phyloP scores from a whole-genome alignment of 2,329 filamentous ascomycete genomes.

The Claviceps pazoutovae region DNA sequence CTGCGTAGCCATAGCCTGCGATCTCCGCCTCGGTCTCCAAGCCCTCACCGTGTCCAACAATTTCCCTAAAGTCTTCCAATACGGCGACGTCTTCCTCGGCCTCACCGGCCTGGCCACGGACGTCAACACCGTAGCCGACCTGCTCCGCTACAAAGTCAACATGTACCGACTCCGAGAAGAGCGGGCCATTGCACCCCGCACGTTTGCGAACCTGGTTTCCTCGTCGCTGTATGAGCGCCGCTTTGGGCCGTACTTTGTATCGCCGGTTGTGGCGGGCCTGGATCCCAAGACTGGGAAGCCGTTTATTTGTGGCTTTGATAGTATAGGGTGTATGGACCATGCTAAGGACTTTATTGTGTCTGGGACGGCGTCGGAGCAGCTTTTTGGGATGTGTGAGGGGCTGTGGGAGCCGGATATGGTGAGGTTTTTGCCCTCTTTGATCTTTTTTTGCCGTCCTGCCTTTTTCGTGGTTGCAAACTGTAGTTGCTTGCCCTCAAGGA shows the following conservation, averaged over 20 bases:
- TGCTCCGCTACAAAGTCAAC: constrained; percentile 99
- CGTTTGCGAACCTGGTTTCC: constrained; percentile 90
- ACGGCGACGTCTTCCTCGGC: constrained; percentile 88
- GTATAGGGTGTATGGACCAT: constrained; percentile 98
- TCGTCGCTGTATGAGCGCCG: constrained; percentile 85
- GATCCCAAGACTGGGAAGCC: constrained; percentile 89
- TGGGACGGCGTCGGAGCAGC: constrained; percentile 89
- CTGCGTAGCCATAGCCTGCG: constrained; percentile 98
- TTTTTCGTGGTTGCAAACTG: background rate
- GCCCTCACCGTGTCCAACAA: constrained; percentile 97
- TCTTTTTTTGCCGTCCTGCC: background rate
- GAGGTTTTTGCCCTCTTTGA: constrained; percentile 17
- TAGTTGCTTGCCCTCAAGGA: no score
- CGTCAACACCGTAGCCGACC: constrained; percentile 83
- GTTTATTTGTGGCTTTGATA: constrained; percentile 98
- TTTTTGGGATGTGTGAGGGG: constrained; percentile 97
- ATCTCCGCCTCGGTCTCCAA: constrained; percentile 93
- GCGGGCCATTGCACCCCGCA: constrained; percentile 85
- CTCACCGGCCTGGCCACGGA: constrained; percentile 94
- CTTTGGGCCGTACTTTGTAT: constrained; percentile 95
- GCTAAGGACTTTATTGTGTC: constrained; percentile 99
- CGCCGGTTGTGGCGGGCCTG: constrained; percentile 85
- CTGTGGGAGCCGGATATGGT: constrained; percentile 97
- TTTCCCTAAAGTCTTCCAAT: constrained; percentile 99
- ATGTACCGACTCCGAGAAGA: constrained; percentile 99